phyloP scores from a whole-genome alignment of 1,139 yeast genomes.

The Yamadazyma sp. region DNA sequence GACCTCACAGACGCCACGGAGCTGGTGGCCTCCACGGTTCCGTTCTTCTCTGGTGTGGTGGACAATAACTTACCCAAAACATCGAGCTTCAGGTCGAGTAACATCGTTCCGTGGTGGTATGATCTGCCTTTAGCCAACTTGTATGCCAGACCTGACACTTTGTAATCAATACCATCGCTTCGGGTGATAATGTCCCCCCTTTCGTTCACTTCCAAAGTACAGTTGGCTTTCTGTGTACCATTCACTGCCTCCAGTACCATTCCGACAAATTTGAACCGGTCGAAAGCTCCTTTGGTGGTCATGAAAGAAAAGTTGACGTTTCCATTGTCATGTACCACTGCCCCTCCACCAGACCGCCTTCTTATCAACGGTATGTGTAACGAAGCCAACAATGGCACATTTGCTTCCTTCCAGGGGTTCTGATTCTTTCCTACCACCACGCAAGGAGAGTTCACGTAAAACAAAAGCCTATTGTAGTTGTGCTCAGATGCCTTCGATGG shows the following conservation, averaged over 20 bases:
- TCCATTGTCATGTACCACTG: slow-evolving; percentile 95
- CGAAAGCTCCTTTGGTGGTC: slow-evolving; percentile 66
- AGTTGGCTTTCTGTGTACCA: slow-evolving; percentile 18
- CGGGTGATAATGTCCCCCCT: slow-evolving; percentile 76
- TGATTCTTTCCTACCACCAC: slow-evolving; percentile 96
- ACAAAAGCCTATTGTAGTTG: slow-evolving; percentile 54
- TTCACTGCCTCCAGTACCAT: slow-evolving; percentile 55
- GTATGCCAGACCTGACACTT: slow-evolving; percentile 89
- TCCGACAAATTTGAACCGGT: slow-evolving; percentile 60
- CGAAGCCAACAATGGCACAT: slow-evolving; percentile 55
- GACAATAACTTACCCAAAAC: slow-evolving; percentile 54
- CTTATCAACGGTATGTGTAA: slow-evolving; percentile 70
- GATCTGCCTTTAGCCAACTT: slow-evolving; percentile 81
- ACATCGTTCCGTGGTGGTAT: slow-evolving; percentile 97
- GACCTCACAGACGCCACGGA: slow-evolving; percentile 76
- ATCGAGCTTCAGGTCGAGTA: slow-evolving; percentile 63
- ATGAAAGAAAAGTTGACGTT: slow-evolving; percentile 86
- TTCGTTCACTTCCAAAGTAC: slow-evolving; percentile 47
- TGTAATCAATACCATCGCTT: slow-evolving; percentile 36
- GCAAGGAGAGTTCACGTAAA: slow-evolving; percentile 79
- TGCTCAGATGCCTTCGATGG: slow-evolving; percentile 17
- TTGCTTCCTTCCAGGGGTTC: slow-evolving; percentile 89
- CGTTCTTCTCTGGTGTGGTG: slow-evolving; percentile 35
- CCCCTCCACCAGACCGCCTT: slow-evolving; percentile 91
- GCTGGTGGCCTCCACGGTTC: slow-evolving; percentile 55